These are phyloP conservation scores for Boletellus deceptivus DNA, from an alignment of 1,284 basidiomycete species.

Conservation along the genomic window DNA sequence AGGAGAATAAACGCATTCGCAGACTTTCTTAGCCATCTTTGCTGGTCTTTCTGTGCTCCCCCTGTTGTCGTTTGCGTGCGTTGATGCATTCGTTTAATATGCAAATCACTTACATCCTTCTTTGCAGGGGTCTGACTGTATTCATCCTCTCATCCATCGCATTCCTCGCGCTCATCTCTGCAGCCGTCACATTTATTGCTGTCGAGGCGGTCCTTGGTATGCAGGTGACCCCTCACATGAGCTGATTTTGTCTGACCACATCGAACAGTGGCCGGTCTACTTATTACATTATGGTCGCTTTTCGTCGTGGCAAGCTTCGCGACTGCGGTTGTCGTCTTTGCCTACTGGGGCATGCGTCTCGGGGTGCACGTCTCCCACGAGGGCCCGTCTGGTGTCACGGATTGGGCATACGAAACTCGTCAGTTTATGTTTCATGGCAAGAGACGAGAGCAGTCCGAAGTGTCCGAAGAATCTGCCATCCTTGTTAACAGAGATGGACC, in stretches of 20 bases:
- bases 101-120: not conserved
- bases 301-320: slow-evolving; percentile 25
- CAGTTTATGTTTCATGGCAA: slow-evolving; percentile 16
- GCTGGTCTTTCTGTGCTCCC: slow-evolving; percentile 31
- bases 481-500: slow-evolving; percentile 20
- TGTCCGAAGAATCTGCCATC: slow-evolving; percentile 26
- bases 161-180: slow-evolving; percentile 31
- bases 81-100: not conserved
- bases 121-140: slow-evolving; percentile 31
- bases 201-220: slow-evolving; percentile 28
- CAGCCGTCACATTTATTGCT: slow-evolving; percentile 15
- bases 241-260: slow-evolving; percentile 1
- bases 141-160: slow-evolving; percentile 29
- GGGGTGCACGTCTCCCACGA: slow-evolving; percentile 30
- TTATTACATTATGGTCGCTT: slow-evolving; percentile 28
- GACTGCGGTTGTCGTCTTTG: slow-evolving; percentile 25
- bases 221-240: not conserved
- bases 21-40: slow-evolving; percentile 36
- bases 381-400: slow-evolving; percentile 36
- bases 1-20: slow-evolving; percentile 10
- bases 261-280: slow-evolving; percentile 18
- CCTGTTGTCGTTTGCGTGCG: slow-evolving; percentile 37
- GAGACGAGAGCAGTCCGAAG: slow-evolving; percentile 19
- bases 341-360: slow-evolving; percentile 38
- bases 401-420: slow-evolving; percentile 39